Base-by-base conservation (phyloP, 2,329 filamentous ascomycete species). In the Trichoderma sp. region DNA sequence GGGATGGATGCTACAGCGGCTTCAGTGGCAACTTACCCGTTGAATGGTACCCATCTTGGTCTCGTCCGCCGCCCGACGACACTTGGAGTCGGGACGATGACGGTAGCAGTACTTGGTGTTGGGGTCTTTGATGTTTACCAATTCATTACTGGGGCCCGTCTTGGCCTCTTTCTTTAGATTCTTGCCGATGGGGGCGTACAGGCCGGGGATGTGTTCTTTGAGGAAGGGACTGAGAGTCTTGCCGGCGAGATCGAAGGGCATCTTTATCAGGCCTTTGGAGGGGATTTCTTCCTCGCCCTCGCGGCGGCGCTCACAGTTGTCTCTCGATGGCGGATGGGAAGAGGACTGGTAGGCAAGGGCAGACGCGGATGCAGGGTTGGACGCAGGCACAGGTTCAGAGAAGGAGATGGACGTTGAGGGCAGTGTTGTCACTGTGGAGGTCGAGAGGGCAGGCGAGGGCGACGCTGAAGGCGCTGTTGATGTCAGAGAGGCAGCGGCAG, bases 21-120 rank as follows among this genome's bases (percentile, higher is more conserved):
- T 43, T 33, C 47, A 8, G 40, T 24, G 21, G 47, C 19, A 31
- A 83, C 89, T 72, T 86, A 94, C 92, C 76, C 89, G 90, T 79
- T 99, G 96, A 72, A 99, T 88, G 78, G 94, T 91, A 74, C 95
- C 93, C 96, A 99, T 99, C 72, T 96, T 96, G 58, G 91, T 91
- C 82, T 98, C 96, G 81, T 98, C 94, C 70, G 94, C 94, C 72
- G 96, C 93, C 71, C 94, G 89, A 71, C 94, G 87, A 81, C 96
- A 99, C 82, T 97, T 97, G 66, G 95, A 89, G 79, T 98, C 96
- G 2, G 96, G 96, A 66, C 92, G 87, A 80, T 99, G 96, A 68
- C 96, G 90, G 80, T 99, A 99, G 82, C 96, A 99, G 82, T 92
- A 98, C 79, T 92, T 96, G 74, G 93, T 96, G 78, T 94, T 97